Base-by-base conservation (phyloP, 202 grass and related monocot species). In the Hordeum pubiflorum region DNA sequence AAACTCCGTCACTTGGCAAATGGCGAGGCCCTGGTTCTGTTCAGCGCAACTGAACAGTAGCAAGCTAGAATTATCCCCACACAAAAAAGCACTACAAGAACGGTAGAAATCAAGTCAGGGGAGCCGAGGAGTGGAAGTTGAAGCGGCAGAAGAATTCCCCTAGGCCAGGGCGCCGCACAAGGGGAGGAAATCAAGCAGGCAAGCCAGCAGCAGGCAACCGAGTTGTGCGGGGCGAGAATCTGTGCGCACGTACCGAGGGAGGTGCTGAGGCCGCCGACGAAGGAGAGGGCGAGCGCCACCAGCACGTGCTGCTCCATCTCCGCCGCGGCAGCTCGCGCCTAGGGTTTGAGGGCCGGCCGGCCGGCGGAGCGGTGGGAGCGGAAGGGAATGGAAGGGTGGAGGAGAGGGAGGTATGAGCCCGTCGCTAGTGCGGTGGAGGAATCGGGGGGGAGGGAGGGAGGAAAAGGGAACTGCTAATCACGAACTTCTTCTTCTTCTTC, bases 181-280 rank as follows among this genome's bases (percentile, higher is more conserved):
- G 31, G 31, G 31, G 31, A 32, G 31, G 27, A 3, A 29, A 29
- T 29, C 27, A 29, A 29, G 31, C 31, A 50, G 38, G 0, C 26
- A 29, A 12, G 64, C 33, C 2, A 13, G 46, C 4, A 55, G 62
- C 17, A 33, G 17, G 17, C 70, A 10, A 54, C 10, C 40, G 31
- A 68, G 14, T 7, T 17, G 37, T 3, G 37, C 32, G 61, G 1
- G 17, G 5, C 23, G 18, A 3, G 15, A 14, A 17, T 23, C 74
- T 9, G n/a, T 6, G 61, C 2, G 4, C 31, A 11, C 79, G 18
- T 91, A 95, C 90, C 92, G 66, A 98, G 55, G 56, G 95, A 92
- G 20, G 95, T 98, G 86, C 95, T 98, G 62, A 98, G 87, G 50
- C 92, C 92, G 62, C 92, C 92, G 31, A 95, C 95, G 54, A 88